A percentile compares a stretch with the other conserved stretches of the same genome.
These are phyloP conservation scores for Blepharisma stoltei DNA, from an alignment of 73 alveolate species.

Conservation along the genomic window DNA sequence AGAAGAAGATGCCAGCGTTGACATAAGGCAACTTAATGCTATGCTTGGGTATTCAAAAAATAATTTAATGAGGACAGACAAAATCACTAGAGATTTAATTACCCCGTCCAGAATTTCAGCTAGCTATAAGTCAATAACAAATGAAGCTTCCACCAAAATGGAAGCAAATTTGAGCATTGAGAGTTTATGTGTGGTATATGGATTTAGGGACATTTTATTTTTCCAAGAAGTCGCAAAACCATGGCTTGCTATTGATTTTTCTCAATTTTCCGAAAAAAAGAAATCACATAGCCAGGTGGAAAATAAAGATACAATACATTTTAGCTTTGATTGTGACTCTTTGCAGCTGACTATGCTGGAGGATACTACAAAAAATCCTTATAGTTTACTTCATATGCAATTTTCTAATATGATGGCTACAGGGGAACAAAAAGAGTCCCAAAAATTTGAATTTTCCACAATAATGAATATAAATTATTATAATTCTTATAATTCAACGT, in stretches of 20 bases:
- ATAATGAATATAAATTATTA: not conserved
- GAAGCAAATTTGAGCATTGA: not conserved
- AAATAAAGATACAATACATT: not conserved
- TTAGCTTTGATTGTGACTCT: not conserved
- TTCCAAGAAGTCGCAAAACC: not conserved
- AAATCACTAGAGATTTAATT: not conserved
- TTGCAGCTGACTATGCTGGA: not conserved
- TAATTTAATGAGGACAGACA: not conserved
- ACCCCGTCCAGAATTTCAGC: slow-evolving; percentile 13
- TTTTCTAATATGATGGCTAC: not conserved
- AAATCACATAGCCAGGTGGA: not conserved
- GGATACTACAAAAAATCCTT: not conserved
- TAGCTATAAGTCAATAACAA: not conserved
- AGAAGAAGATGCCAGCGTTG: not conserved
- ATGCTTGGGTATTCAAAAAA: not conserved
- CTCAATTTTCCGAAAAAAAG: not conserved
- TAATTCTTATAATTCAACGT: not conserved
- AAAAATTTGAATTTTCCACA: not conserved
- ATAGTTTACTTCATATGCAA: not conserved
- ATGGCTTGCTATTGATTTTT: not conserved
- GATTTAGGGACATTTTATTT: not conserved
- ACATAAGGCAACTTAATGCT: not conserved
- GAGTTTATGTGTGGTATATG: not conserved
- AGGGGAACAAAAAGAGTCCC: not conserved
- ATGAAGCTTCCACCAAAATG: not conserved